Conservation (phyloP, 2,329 filamentous ascomycete species). For the Verticillium tricorpus region DNA sequence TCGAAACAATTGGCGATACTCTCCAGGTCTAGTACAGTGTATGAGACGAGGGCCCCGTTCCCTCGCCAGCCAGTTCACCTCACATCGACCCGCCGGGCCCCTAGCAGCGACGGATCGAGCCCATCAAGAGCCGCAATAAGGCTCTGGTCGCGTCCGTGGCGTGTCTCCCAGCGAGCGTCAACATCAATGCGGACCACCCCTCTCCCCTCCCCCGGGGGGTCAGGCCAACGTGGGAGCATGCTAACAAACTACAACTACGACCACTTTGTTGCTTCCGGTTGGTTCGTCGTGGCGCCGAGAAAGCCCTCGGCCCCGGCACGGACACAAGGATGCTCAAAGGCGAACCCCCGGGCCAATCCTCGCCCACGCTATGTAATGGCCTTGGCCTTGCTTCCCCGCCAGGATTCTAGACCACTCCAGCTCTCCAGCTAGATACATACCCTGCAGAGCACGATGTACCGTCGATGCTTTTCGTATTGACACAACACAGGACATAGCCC, state of each 20-base stretch:
- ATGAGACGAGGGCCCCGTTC: too few species aligned
- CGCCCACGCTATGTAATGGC: neutral
- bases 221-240: neutral
- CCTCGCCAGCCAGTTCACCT: too few species aligned
- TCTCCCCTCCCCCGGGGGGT: too few species aligned
- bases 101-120: too few species aligned
- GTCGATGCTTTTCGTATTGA: neutral
- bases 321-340: neutral
- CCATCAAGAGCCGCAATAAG: neutral
- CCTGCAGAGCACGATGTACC: neutral
- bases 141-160: neutral
- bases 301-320: neutral
- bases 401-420: neutral
- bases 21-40: too few species aligned
- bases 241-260: neutral
- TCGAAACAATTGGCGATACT: too few species aligned
- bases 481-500: neutral
- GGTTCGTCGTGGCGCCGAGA: neutral
- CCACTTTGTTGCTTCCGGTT: neutral
- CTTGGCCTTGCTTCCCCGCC: neutral
- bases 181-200: too few species aligned
- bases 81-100: too few species aligned
- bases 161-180: neutral
- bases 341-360: neutral
- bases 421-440: neutral